Conservation (phyloP, 257 asterid species). For the Penstemon barbatus region DNA sequence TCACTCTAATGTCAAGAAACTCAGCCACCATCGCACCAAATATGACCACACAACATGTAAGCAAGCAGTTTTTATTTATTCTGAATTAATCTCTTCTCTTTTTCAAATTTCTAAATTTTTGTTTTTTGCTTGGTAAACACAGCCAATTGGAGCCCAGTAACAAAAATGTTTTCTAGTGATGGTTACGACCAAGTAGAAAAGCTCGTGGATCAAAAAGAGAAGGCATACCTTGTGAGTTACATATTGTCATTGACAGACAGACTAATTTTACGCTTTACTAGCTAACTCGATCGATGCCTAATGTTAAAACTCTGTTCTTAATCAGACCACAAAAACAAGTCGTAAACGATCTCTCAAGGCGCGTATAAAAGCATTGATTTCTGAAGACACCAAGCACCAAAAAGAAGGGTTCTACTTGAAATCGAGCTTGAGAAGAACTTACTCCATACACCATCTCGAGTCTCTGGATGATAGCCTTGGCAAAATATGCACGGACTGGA, state of each 20-base stretch:
- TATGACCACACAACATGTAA: conserved; percentile 36
- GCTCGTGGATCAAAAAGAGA: conserved; percentile 45
- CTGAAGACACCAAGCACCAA: conserved; percentile 31
- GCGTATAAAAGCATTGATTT: conserved; percentile 53
- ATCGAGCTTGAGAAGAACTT: conserved; percentile 47
- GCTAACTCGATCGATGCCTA: not conserved
- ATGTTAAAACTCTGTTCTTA: conserved; percentile 9
- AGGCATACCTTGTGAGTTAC: conserved; percentile 39
- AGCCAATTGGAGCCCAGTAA: conserved; percentile 39
- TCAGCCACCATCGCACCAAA: conserved; percentile 34
- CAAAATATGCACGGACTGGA: conserved; percentile 43
- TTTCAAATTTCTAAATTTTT: not conserved
- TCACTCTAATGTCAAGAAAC: conserved; percentile 46
- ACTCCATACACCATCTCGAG: conserved; percentile 67
- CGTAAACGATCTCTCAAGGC: conserved; percentile 56
- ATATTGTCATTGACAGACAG: not conserved
- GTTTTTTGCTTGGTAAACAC: not conserved
- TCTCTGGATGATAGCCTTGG: conserved; percentile 34
- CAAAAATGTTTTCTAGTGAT: conserved; percentile 26
- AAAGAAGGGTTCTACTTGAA: conserved; percentile 30
- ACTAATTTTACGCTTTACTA: not conserved
- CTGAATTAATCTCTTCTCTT: not conserved
- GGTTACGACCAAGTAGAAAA: conserved; percentile 33
- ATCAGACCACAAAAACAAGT: conserved; percentile 35
- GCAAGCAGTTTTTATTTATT: not conserved